Evolutionary conservation across 75 land plant genomes (phyloP).

Genomic region (Pinus taeda): DNA sequence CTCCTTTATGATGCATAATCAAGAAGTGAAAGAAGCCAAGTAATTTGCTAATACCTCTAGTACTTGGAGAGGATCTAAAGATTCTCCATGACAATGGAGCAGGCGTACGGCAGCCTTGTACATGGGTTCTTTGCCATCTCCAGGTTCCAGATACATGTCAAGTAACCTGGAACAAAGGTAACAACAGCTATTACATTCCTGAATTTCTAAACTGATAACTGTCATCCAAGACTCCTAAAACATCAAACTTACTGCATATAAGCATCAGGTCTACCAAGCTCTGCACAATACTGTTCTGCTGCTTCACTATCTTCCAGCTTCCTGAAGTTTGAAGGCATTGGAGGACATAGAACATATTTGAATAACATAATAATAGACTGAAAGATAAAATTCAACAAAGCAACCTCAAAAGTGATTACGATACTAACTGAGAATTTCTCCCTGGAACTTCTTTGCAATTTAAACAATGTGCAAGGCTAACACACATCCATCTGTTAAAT

Average conservation of each 20-base stretch:
- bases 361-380: neutral
- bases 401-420: neutral
- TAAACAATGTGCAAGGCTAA: neutral
- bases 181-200: constrained; percentile 2
- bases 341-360: constrained; percentile 1
- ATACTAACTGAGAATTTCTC: neutral
- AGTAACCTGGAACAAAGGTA: constrained; percentile 53
- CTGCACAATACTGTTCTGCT: constrained; percentile 91
- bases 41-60: constrained; percentile 57
- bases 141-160: constrained; percentile 94
- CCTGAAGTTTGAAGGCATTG: constrained; percentile 27
- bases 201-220: neutral
- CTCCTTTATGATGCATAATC: too few relatives aligned
- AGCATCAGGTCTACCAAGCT: constrained; percentile 95
- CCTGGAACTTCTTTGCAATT: neutral
- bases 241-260: constrained; percentile 78
- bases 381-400: neutral
- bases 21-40: neutral
- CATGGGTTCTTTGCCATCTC: constrained; percentile 93
- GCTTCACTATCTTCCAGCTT: constrained; percentile 96
- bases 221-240: neutral
- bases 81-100: constrained; percentile 93
- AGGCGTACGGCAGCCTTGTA: constrained; percentile 94
- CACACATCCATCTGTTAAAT: neutral
- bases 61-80: constrained; percentile 90